Conservation (phyloP, 2,329 filamentous ascomycete genomes). For the Chaetomiaceae sp. region DNA sequence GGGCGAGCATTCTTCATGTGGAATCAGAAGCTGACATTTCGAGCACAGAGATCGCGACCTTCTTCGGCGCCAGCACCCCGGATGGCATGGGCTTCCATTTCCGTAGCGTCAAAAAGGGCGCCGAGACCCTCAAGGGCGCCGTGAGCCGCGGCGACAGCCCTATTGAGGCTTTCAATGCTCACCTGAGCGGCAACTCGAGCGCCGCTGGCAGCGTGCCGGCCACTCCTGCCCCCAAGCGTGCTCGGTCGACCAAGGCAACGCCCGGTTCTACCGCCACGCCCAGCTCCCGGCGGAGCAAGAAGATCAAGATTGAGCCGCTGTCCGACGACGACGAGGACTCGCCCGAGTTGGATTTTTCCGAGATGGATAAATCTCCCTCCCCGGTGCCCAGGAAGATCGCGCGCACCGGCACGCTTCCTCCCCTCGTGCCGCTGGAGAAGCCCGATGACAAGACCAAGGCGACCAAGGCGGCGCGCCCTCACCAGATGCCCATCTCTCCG, state of each 20-base stretch:
- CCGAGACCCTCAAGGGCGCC: slow-evolving; percentile 43
- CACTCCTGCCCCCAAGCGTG: slow-evolving; percentile 14
- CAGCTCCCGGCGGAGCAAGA: slow-evolving; percentile 20
- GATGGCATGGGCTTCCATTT: slow-evolving; percentile 60
- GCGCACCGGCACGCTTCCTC: not conserved
- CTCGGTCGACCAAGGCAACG: slow-evolving; percentile 8
- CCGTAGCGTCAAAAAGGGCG: slow-evolving; percentile 50
- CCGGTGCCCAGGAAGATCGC: slow-evolving; percentile 9
- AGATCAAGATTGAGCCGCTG: slow-evolving; percentile 6
- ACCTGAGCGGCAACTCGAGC: slow-evolving; percentile 25
- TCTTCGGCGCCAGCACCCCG: slow-evolving; percentile 55
- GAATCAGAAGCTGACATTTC: not conserved
- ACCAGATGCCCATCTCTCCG: not conserved
- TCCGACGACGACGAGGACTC: slow-evolving; percentile 23
- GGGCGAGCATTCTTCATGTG: not conserved
- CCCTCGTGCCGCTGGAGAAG: not conserved
- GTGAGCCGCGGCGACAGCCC: slow-evolving; percentile 45
- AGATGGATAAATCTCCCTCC: slow-evolving; percentile 28
- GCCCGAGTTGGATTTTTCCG: slow-evolving; percentile 30
- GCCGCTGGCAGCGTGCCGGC: slow-evolving; percentile 30
- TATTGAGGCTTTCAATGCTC: slow-evolving; percentile 34
- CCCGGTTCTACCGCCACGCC: not conserved
- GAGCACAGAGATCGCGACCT: slow-evolving; percentile 51
- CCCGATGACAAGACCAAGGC: not conserved
- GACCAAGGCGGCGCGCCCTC: not conserved